Base-by-base conservation (phyloP, 1,284 basidiomycete species). In the Inonotus obliquus region DNA sequence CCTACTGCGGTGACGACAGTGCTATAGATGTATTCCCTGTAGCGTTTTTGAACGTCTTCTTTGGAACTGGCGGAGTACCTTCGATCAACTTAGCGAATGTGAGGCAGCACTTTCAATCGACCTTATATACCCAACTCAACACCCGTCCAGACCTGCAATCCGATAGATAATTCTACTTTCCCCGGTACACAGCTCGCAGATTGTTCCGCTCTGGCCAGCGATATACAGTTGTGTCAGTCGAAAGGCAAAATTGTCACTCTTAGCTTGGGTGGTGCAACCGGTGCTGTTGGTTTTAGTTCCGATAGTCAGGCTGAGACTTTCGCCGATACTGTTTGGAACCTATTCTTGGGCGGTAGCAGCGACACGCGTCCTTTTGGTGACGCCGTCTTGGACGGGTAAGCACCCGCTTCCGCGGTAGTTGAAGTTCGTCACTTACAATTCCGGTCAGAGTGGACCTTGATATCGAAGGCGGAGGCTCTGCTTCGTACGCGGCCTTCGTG, bases 41-140 rank as follows among this genome's bases (percentile, higher is more conserved):
- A 49, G 81, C 85, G 14, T 87, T 88, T 71, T 67, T 87, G 65
- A 78, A 84, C 67, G 77, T 78, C 13, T 87, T 86, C 72, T 85
- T 84, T 68, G 78, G 81, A 27, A 72, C 77, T n/a, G 85, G 85
- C 1, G 79, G 78, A 37, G 71, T 78, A 6, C 86, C 86, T 17
- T 79, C 78, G 2, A 77, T 87, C 61, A 84, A 88, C 70, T 74
- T 87, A 17, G 84, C 83, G 13, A 88, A 85, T 69, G 83, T 84
- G 65, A 63, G 74, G 49, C 25, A 19, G 37, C 11, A 51, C 14
- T 52, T 32, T 45, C 4, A 9, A 32, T 35, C n/a, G 19, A 35
- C 27, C 55, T 53, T 2, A 51, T 38, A 37, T 19, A 25, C 29
- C 47, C 41, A 37, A 19, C 21, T 59, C 1, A 48, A 41, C 17